Percentiles rank a stretch among this genome's conserved stretches.
Conservation (phyloP, 805 yeast species). For the Wickerhamiella lipophila region DNA sequence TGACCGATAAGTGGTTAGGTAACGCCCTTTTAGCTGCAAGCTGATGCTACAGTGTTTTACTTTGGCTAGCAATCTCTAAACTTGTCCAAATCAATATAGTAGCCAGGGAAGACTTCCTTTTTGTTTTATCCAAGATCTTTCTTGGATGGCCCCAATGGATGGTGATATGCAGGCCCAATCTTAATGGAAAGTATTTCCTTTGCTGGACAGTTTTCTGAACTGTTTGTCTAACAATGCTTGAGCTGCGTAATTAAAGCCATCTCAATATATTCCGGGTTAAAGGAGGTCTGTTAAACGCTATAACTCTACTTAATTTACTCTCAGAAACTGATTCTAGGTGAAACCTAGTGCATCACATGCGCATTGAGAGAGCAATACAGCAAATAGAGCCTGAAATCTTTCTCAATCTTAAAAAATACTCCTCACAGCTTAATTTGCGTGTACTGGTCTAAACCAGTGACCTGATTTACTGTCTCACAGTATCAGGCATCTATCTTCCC, state of each 20-base stretch:
- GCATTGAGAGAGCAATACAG: background rate
- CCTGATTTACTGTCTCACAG: no score
- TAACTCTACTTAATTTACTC: background rate
- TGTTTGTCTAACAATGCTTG: background rate
- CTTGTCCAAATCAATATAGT: background rate
- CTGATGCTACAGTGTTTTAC: conserved; percentile 6
- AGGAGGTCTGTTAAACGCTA: background rate
- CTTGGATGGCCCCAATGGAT: no score
- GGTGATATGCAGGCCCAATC: no score
- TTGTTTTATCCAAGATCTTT: no score
- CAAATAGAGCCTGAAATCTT: background rate
- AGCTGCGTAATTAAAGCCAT: no score
- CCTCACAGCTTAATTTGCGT: no score
- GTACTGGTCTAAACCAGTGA: no score
- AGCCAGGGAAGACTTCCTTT: background rate
- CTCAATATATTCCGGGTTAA: no score
- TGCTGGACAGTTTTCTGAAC: no score
- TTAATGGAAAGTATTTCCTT: no score
- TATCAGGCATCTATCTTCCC: no score
- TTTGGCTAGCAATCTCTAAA: background rate
- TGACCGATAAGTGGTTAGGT: conserved; percentile 13
- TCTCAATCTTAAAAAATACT: no score
- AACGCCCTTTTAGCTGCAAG: conserved; percentile 10
- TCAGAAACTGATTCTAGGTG: background rate
- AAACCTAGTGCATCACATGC: background rate